Percentiles rank a stretch among this genome's conserved stretches.
phyloP scores from a whole-genome alignment of 129 eudicot genomes.

The Artemisia tridentata region DNA sequence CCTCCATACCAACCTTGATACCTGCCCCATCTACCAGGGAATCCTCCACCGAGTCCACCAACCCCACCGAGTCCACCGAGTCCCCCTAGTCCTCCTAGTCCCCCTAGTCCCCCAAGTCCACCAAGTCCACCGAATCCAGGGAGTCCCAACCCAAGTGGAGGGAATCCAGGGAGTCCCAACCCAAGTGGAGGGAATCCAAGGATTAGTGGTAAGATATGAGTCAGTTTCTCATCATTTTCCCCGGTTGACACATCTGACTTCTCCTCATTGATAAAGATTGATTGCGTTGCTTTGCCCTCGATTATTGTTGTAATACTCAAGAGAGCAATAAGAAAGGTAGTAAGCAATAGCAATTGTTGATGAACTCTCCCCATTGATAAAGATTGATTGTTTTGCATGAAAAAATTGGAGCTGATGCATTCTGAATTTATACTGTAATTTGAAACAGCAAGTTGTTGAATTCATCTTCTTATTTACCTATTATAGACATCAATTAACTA shows the following conservation, averaged over 20 bases:
- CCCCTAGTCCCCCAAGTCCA: neutral
- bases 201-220: neutral
- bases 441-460: conserved; percentile 7
- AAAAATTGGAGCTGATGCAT: neutral
- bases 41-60: neutral
- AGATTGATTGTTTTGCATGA: neutral
- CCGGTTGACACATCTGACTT: conserved; percentile 7
- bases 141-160: neutral
- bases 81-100: neutral
- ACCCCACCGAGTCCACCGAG: neutral
- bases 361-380: conserved; percentile 28
- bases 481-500: conserved; percentile 19
- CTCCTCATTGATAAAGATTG: neutral
- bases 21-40: too few species aligned
- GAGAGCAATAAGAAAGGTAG: conserved; percentile 20
- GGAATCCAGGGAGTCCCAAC: conserved; percentile 9
- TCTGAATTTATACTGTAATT: conserved; percentile 23
- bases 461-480: conserved; percentile 15
- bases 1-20: too few species aligned
- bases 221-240: conserved; percentile 2
- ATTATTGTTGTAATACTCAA: conserved; percentile 16
- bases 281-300: neutral
- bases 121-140: neutral
- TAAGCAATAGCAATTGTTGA: conserved; percentile 14
- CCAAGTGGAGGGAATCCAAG: conserved; percentile 7